Base-by-base conservation (phyloP, 1,284 basidiomycete species). In the Boletus hoseneyae region DNA sequence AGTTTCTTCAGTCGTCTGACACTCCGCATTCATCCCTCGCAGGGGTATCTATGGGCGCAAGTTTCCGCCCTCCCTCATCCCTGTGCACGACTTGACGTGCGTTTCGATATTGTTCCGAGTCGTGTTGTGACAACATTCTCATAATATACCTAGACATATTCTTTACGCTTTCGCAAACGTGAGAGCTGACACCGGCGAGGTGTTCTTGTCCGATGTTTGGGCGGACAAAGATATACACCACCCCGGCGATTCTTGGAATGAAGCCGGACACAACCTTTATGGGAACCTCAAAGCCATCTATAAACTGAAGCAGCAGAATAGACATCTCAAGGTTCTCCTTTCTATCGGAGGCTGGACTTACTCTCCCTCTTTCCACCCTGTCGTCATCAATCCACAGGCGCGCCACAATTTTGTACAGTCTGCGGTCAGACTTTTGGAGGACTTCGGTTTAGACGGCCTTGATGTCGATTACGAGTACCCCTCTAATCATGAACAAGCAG, bases 41-140 rank as follows among this genome's bases (percentile, higher is more conserved):
- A 88, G 94, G 94, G 93, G 91, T n/a, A 97, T 97, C 46, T 97
- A 97, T 67, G 93, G 82, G 35, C 82, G 93, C 58, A 93, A 94
- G 70, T 96, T 80, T 59, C 85, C 83, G 32, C 93, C 93, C 3
- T 83, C 84, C 11, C 65, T 82, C 45, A 93, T 97, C 50, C 94
- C 93, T 9, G 78, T 70, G 2, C 68, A 87, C 30, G 82, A 93
- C 62, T 79, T 98, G 58, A 97, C 94, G 75, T 96, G 80, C 64
- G 84, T 82, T 32, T 45, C 16, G 11, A 43, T 45, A 30, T 6
- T 32, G 3, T 39, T n/a, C n/a, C n/a, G n/a, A n/a, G n/a, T 35
- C 15, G 29, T 16, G 19, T 9, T 42, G 40, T 40, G 41, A 40
- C 48, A 56, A 43, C 44, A 45, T 46, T 44, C 51, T 58, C 42